Base-by-base conservation (phyloP, 176 grass and related monocot genomes). In the Aegilops tauschii region DNA sequence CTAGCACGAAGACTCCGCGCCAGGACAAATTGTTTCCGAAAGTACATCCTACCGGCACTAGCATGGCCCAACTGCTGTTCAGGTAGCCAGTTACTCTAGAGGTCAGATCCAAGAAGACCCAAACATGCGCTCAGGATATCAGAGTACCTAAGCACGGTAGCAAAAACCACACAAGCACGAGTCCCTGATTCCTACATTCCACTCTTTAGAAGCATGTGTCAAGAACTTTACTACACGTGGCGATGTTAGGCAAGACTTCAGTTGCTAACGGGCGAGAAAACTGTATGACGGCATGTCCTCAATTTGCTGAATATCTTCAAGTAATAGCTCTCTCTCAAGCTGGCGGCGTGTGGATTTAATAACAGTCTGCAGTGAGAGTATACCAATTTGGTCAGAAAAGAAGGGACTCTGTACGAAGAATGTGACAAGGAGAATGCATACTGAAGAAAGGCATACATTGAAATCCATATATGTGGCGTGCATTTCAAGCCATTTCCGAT, bases 401-500 rank as follows among this genome's bases (percentile, higher is more conserved):
- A 82, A 78, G 31, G 32, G 29, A 66, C 18, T 50, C 13, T 28
- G 28, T 62, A 85, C 37, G 5, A 69, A 77, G 20, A 77, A 84
- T 20, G n/a, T 64, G 36, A 10, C 34, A 30, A 27, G 29, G 5
- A 68, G 63, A 44, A 62, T 23, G 64, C 27, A 44, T 32, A 65
- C 28, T 32, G 25, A 90, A 76, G 58, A 84, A 61, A 83, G 27
- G 36, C 87, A 47, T 94, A 93, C 97, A 86, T 99, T 99, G 66
- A 99, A 99, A 78, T 99, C 94, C 92, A 99, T 99, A 47, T 94
- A 96, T 23, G 89, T 93, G 71, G 97, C 94, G 35, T 91, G 90
- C 97, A 96, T 98, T 23, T 91, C 82, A 83, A 96, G 94, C 94
- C 97, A 99, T 80, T 94, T 95, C 73, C 93, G 94, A 91, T 99